phyloP scores from a whole-genome alignment of 495 filamentous ascomycete species.

The Xylaria nigripes region DNA sequence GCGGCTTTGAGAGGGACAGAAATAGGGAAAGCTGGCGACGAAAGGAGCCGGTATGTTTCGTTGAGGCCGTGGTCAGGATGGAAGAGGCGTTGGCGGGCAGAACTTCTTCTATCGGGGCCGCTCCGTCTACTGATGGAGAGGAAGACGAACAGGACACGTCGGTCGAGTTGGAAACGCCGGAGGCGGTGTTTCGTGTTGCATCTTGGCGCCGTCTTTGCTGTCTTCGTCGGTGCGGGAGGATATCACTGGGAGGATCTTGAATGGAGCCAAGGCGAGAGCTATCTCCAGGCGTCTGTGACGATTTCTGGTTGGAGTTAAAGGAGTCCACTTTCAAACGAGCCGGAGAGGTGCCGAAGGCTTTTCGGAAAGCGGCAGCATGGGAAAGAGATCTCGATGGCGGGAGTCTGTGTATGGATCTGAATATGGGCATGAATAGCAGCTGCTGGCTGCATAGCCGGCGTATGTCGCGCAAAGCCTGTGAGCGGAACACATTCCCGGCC shows the following conservation, averaged over 20 bases:
- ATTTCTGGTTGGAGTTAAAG: conserved; percentile 34
- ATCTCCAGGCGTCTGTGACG: conserved; percentile 18
- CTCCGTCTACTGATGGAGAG: not conserved
- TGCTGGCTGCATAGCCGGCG: conserved; percentile 25
- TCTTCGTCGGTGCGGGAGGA: conserved; percentile 37
- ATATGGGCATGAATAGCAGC: not conserved
- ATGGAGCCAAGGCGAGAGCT: conserved; percentile 9
- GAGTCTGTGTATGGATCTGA: not conserved
- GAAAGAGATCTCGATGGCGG: not conserved
- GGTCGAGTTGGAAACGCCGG: not conserved
- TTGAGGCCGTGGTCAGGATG: conserved; percentile 63
- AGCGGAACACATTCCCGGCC: conserved; percentile 23
- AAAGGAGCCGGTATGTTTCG: conserved; percentile 57
- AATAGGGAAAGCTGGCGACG: conserved; percentile 72
- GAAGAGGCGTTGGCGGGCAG: conserved; percentile 80
- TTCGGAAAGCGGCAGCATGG: conserved; percentile 5
- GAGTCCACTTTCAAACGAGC: conserved; percentile 29
- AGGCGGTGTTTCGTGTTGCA: conserved; percentile 5
- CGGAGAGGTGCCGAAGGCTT: conserved; percentile 6
- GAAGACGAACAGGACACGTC: not conserved
- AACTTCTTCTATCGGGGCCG: conserved; percentile 10
- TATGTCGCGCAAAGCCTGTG: conserved; percentile 19
- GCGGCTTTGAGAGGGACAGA: conserved; percentile 88
- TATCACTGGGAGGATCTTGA: not conserved
- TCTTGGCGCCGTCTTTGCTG: conserved; percentile 22